Evolutionary conservation across 116 monocot genomes (phyloP), one percentile per base, ranked within the genome.

Genomic region (Thalassia testudinum): DNA sequence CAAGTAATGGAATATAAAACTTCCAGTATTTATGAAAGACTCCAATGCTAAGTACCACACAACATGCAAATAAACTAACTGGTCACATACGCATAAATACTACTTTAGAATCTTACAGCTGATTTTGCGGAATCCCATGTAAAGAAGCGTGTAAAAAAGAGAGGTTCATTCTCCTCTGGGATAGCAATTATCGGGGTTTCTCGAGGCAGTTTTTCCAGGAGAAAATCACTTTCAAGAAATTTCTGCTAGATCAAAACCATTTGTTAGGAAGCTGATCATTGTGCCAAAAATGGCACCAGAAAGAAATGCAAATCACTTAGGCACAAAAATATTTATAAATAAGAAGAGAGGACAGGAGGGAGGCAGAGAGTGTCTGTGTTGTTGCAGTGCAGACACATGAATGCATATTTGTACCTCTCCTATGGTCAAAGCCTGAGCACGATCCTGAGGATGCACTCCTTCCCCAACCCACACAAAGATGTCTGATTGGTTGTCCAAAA

Each of bases 111-210:
- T 20, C 86, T 77, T 76, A 88, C 95, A 28, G 71, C 58, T 62
- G 85, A 76, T 78, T 95, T 95, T 51, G 81, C 64, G 18, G 84
- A 68, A 54, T 88, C 77, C 95, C 95, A 95, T 24, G 66, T 79
- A 59, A 95, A 95, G 61, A 95, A 95, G 20, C 95, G 78, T 26
- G 95, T 95, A 68, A 95, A 95, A 61, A 85, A 88, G 22, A 56
- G 73, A 17, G 95, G 95, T 53, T 95, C 95, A 62, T 66, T 78
- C 67, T 85, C 95, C 81, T 95, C 95, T 20, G 47, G 66, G 62
- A 95, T 37, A 54, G 85, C 38, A 50, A 73, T 85, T 26, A 85
- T 63, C 42, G 95, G 75, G 40, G 76, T 75, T 67, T 88, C 79
- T 53, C 40, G 63, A 42, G 85, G 72, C 16, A 82, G 37, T 21